A percentile compares a stretch with the other conserved stretches of the same genome.
phyloP scores from a whole-genome alignment of 1,284 basidiomycete genomes.

The Pascua guehoae region DNA sequence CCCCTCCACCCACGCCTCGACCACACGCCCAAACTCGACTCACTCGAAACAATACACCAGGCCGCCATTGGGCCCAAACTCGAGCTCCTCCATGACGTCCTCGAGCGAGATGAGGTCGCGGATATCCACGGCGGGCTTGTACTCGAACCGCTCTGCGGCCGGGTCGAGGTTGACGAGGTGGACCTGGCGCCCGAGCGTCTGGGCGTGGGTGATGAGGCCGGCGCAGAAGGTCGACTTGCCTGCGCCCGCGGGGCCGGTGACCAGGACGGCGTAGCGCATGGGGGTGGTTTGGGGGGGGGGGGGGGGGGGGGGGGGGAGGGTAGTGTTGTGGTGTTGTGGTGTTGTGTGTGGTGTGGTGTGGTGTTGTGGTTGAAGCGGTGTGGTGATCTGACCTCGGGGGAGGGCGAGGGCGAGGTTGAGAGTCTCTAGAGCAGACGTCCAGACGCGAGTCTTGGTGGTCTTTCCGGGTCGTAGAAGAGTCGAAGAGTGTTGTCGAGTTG shows the following conservation, averaged over 20 bases:
- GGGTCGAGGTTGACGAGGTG: constrained; percentile 98
- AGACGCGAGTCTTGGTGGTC: too few relatives aligned
- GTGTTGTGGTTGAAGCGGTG: neutral
- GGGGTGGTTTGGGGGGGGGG: neutral
- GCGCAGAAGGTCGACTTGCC: constrained; percentile 95
- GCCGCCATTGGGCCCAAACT: constrained; percentile 95
- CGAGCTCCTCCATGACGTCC: constrained; percentile 95
- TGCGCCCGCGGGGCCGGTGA: constrained; percentile 76
- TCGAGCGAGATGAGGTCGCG: constrained; percentile 86
- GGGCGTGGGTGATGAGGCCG: constrained; percentile 86
- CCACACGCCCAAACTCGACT: constrained; percentile 50
- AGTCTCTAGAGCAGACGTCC: too few relatives aligned
- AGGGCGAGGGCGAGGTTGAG: too few relatives aligned
- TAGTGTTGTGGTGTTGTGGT: too few relatives aligned
- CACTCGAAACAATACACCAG: constrained; percentile 99
- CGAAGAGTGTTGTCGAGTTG: too few relatives aligned
- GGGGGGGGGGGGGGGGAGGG: neutral
- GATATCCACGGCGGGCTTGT: constrained; percentile 91
- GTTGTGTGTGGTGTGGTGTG: neutral
- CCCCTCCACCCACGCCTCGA: neutral
- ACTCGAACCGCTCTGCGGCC: constrained; percentile 90
- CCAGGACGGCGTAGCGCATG: constrained; percentile 86
- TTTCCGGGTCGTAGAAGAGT: too few relatives aligned
- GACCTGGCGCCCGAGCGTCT: constrained; percentile 72
- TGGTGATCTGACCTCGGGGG: too few relatives aligned